phyloP scores from a whole-genome alignment of 1,284 basidiomycete genomes.

The Irpex rosettiformis region DNA sequence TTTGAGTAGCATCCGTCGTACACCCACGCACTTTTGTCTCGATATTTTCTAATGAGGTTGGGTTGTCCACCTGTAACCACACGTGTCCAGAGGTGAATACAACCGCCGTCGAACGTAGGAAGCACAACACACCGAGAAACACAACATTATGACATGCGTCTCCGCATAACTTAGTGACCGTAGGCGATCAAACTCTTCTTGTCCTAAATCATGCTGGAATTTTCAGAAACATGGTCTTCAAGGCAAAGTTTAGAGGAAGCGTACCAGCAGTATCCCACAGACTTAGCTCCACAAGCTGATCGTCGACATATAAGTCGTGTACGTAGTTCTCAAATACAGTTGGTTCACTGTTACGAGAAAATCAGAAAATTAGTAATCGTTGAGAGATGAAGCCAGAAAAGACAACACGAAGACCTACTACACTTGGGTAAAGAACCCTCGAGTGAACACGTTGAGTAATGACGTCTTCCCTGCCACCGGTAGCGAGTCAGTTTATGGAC shows the following conservation, averaged over 20 bases:
- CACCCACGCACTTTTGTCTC: conserved; percentile 73
- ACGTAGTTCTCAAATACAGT: conserved; percentile 95
- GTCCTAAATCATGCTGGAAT: conserved; percentile 49
- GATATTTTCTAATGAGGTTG: conserved; percentile 88
- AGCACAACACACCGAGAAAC: conserved; percentile 72
- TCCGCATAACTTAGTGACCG: conserved; percentile 92
- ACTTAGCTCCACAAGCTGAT: conserved; percentile 83
- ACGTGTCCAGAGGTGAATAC: neutral
- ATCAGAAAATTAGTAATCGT: neutral
- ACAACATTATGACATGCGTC: conserved; percentile 92
- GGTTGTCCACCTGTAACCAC: conserved; percentile 81
- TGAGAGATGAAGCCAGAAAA: conserved; percentile 1
- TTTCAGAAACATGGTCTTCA: conserved; percentile 9
- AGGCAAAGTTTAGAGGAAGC: conserved; percentile 19
- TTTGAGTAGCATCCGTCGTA: neutral
- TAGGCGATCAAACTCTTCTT: conserved; percentile 94
- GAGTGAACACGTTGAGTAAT: conserved; percentile 79
- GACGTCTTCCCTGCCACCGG: conserved; percentile 68
- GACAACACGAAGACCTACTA: conserved; percentile 66
- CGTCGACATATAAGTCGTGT: conserved; percentile 80
- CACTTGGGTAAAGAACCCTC: conserved; percentile 85
- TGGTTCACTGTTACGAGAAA: conserved; percentile 61
- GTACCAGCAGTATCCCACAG: conserved; percentile 96
- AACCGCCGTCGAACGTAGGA: conserved; percentile 1
- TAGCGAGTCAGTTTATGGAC: neutral